Percentiles rank a stretch among this genome's conserved stretches.
phyloP scores from a whole-genome alignment of 2,329 filamentous ascomycete species.

The Phaeosphaeriaceae sp. region DNA sequence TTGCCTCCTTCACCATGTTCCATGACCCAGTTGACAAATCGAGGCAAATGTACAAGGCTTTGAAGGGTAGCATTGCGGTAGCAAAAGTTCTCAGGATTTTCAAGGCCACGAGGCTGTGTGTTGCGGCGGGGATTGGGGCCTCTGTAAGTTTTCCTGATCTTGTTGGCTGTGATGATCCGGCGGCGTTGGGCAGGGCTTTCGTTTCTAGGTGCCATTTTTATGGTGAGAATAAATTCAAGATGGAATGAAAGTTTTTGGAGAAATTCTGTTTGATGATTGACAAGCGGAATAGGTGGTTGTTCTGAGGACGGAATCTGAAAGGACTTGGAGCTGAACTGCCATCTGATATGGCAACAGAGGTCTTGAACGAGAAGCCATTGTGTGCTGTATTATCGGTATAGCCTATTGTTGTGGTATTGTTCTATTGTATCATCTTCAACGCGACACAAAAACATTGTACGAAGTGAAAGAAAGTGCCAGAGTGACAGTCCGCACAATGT shows the following conservation, averaged over 20 bases:
- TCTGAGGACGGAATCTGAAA: background rate
- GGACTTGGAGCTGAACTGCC: background rate
- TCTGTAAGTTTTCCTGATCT: background rate
- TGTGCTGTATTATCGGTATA: background rate
- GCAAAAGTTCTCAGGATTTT: slow-evolving; percentile 1
- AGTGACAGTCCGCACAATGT: background rate
- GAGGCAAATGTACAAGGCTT: slow-evolving; percentile 8
- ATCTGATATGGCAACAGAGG: background rate
- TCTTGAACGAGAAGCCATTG: background rate
- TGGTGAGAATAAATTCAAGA: too few species aligned
- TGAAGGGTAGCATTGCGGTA: slow-evolving; percentile 12
- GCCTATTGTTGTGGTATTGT: background rate
- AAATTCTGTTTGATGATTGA: background rate
- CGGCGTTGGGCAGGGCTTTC: background rate
- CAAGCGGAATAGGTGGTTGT: background rate
- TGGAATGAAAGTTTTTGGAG: background rate
- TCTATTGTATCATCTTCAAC: background rate
- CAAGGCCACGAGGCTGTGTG: slow-evolving; percentile 4
- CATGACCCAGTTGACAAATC: slow-evolving; percentile 13
- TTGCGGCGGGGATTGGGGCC: slow-evolving; percentile 2
- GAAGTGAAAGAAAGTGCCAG: background rate
- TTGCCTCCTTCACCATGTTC: background rate
- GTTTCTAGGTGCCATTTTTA: background rate
- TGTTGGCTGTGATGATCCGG: background rate
- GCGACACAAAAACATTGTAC: background rate